Evolutionary conservation across 2,329 filamentous ascomycete species (phyloP), one percentile per base, ranked within the genome.

Genomic region (Fusarium dlaminii): DNA sequence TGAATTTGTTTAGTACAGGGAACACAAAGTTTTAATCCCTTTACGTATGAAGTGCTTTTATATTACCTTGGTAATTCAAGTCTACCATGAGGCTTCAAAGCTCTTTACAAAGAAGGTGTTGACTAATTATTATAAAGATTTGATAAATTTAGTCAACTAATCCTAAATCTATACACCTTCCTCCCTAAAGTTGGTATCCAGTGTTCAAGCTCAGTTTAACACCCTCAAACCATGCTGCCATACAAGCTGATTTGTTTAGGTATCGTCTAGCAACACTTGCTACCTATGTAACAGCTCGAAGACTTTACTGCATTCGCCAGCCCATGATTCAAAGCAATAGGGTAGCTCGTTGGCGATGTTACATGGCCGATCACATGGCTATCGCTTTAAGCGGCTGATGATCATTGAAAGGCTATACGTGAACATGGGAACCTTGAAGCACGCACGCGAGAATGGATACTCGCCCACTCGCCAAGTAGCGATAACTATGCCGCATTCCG

Each of bases 371-470:
- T 72, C 67, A 74, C 67, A 68, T 74, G 71, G 52, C n/a, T 30
- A 24, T 46, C 37, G 49, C 57, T 52, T 27, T 29, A 72, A 74
- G 68, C 63, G 67, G 63, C 42, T 43, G 45, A 48, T 30, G 27
- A n/a, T 8, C 27, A 30, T 48, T 30, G 29, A 55, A 43, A 15
- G 56, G 57, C 43, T 60, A 66, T 43, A 36, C 18, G 30, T 46
- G 24, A 22, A 36, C 66, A 45, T 52, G 55, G 54, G 57, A 57
- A 27, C 56, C 55, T 62, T 52, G 61, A 60, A 70, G 34, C 56
- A 57, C 45, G 45, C 63, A 69, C 46, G 68, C 56, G 71, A 69
- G 66, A 71, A 63, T 58, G 63, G 64, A 66, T 57, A 65, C 68
- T 49, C 17, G 6, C 51, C 43, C 51, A 55, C 51, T 29, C 27